These are phyloP conservation scores for Metschnikowia drakensbergensis DNA, from an alignment of 805 yeast species.

Conservation along the genomic window DNA sequence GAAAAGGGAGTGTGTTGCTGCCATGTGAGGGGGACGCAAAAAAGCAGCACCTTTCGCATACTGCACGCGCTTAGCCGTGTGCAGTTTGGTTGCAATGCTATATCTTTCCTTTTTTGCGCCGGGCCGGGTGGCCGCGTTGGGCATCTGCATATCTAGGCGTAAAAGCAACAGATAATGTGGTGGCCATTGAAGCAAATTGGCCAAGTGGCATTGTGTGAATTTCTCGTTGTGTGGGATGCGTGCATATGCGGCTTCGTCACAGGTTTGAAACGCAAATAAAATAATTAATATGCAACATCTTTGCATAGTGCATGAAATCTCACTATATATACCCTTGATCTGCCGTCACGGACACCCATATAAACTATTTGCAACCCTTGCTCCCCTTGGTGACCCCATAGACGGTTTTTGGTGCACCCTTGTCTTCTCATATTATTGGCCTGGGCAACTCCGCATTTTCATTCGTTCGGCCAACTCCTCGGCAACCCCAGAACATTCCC, in stretches of 20 bases:
- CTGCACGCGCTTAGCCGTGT: not conserved
- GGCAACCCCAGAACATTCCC: not conserved
- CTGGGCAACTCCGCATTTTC: not conserved
- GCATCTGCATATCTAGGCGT: no score
- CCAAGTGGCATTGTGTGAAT: not conserved
- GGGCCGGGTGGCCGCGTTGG: no score
- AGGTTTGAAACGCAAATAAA: constrained; percentile 5
- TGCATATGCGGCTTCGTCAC: constrained; percentile 5
- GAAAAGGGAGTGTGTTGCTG: not conserved
- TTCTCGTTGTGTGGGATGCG: not conserved
- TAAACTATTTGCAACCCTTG: not conserved
- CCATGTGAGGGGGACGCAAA: not conserved
- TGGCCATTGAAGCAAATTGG: no score
- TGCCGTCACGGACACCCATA: not conserved
- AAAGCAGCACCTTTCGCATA: constrained; percentile 1
- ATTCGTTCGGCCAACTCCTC: not conserved
- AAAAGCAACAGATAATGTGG: not conserved
- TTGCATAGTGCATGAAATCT: not conserved
- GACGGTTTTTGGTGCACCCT: not conserved
- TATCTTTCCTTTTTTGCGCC: not conserved
- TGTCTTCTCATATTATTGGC: not conserved
- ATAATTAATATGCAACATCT: not conserved
- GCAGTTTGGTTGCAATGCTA: constrained; percentile 1
- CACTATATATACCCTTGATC: not conserved
- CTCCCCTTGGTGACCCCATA: not conserved